These are phyloP conservation scores for Talaromyces adpressus DNA, from an alignment of 495 filamentous ascomycete species.

Conservation along the genomic window DNA sequence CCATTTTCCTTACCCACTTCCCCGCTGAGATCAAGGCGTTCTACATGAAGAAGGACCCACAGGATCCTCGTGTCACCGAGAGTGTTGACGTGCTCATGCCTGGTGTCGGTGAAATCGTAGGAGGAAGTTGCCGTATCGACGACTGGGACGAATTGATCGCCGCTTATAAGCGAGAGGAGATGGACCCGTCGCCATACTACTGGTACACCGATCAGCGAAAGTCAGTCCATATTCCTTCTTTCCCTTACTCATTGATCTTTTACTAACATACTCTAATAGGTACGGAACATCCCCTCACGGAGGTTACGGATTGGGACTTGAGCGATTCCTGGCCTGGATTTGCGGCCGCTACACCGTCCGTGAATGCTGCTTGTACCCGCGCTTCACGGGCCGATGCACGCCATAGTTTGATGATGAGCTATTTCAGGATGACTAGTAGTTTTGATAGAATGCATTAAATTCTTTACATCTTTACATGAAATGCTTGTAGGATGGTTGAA, in stretches of 20 bases:
- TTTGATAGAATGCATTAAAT: not conserved
- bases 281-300: slow-evolving; percentile 93
- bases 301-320: slow-evolving; percentile 90
- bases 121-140: slow-evolving; percentile 94
- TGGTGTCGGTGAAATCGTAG: slow-evolving; percentile 94
- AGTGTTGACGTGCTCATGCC: slow-evolving; percentile 96
- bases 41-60: slow-evolving; percentile 92
- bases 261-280: slow-evolving; percentile 33
- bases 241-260: slow-evolving; percentile 3
- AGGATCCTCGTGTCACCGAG: slow-evolving; percentile 86
- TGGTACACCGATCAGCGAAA: slow-evolving; percentile 99
- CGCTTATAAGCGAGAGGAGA: slow-evolving; percentile 81
- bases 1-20: slow-evolving; percentile 97
- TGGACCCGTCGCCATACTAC: slow-evolving; percentile 83
- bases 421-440: not conserved
- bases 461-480: not conserved
- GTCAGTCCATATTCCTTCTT: slow-evolving; percentile 46
- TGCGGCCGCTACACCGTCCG: slow-evolving; percentile 86
- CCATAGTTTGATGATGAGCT: slow-evolving; percentile 45
- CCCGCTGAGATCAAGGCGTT: slow-evolving; percentile 97
- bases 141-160: slow-evolving; percentile 86
- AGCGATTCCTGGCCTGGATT: slow-evolving; percentile 96
- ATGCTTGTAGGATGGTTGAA: too few relatives aligned
- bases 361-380: slow-evolving; percentile 83
- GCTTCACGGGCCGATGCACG: slow-evolving; percentile 90